phyloP scores from a whole-genome alignment of 1,139 yeast genomes.

The Keqinozyma sinolaborantium region DNA sequence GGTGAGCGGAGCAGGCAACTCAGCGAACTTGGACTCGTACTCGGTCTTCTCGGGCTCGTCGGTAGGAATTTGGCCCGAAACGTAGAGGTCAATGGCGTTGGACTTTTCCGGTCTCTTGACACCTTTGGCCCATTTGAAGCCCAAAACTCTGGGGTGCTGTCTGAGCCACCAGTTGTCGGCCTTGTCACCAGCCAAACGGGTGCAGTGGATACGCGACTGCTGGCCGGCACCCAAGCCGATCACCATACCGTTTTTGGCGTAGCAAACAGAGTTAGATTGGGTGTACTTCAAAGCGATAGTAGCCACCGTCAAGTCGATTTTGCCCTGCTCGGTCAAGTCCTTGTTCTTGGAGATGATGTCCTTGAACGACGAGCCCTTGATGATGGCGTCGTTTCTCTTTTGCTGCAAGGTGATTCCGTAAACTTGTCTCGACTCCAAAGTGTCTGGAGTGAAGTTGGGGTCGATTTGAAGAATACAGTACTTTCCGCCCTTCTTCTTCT shows the following conservation, averaged over 20 bases:
- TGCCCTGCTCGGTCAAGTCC: constrained; percentile 84
- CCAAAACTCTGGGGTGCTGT: constrained; percentile 93
- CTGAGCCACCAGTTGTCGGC: constrained; percentile 99
- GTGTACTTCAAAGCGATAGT: constrained; percentile 96
- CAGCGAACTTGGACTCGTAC: constrained; percentile 84
- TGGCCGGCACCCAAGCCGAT: constrained; percentile 99
- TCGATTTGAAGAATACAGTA: constrained; percentile 95
- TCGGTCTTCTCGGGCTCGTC: constrained; percentile 91
- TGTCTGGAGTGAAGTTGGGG: constrained; percentile 85
- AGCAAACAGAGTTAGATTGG: constrained; percentile 96
- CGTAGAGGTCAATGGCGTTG: constrained; percentile 92
- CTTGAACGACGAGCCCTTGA: constrained; percentile 80
- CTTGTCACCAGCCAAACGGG: constrained; percentile 98
- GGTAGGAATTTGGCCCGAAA: constrained; percentile 86
- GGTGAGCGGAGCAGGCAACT: constrained; percentile 79
- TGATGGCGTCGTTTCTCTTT: constrained; percentile 96
- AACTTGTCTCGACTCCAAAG: constrained; percentile 87
- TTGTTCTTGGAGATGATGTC: constrained; percentile 89
- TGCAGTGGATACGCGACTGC: constrained; percentile 98
- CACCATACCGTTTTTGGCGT: constrained; percentile 98
- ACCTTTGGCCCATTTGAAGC: constrained; percentile 96
- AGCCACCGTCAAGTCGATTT: constrained; percentile 91
- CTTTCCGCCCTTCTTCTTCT: constrained; percentile 94
- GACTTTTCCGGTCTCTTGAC: constrained; percentile 98
- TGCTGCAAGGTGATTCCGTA: constrained; percentile 94